A percentile compares a stretch with the other conserved stretches of the same genome.
Evolutionary conservation across 2,329 filamentous ascomycete species (phyloP).

Genomic region (Periconia macrospinosa): DNA sequence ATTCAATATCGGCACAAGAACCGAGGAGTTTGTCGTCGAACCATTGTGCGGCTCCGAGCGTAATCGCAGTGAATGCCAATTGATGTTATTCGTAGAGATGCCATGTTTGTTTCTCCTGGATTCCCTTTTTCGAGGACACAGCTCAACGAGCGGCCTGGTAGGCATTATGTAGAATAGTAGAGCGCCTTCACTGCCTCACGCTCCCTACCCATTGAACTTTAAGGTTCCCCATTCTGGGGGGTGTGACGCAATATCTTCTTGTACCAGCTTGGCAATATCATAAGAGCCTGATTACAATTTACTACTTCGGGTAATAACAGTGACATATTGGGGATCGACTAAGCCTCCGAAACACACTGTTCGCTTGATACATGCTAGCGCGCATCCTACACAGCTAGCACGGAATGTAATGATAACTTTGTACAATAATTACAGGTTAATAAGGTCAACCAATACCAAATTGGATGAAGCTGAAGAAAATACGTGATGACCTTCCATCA

Average conservation of each 20-base stretch:
- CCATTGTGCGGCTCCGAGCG: background rate
- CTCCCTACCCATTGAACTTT: background rate
- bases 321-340: too few species aligned
- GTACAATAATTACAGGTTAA: too few species aligned
- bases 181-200: background rate
- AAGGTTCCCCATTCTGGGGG: background rate
- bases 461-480: too few species aligned
- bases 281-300: too few species aligned
- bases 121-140: background rate
- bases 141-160: too few species aligned
- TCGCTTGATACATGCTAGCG: background rate
- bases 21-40: constrained; percentile 1
- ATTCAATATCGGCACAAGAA: background rate
- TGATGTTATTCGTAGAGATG: background rate
- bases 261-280: too few species aligned
- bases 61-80: background rate
- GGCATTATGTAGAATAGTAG: background rate
- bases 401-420: too few species aligned
- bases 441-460: too few species aligned
- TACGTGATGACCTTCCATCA: too few species aligned
- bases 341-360: background rate
- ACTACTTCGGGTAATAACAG: too few species aligned
- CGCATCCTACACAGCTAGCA: background rate
- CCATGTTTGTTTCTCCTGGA: background rate
- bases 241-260: too few species aligned